Base-by-base conservation (phyloP, 805 yeast species). In the Phaffomyces thermotolerans region DNA sequence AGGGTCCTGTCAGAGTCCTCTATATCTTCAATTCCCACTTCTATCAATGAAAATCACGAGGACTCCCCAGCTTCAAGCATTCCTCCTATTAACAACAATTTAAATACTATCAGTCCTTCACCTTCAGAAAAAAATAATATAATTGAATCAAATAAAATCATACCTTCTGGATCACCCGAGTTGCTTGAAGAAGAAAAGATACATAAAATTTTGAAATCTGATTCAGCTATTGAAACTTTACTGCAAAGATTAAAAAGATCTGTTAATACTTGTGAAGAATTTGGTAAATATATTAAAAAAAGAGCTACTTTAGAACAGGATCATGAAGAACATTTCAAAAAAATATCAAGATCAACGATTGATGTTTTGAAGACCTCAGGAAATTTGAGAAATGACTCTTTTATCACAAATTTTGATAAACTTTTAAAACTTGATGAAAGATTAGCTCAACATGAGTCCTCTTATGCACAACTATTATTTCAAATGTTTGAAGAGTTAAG, bases 401-500 rank as follows among this genome's bases (percentile, higher is more conserved):
- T 91, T 54, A 73, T 78, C 32, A 61, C 60, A 18, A 80, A 79
- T 47, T 71, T 93, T 43, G 87, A 83, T 48, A 74, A 75, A 50
- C 73, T 90, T 31, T 69, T 90, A 41, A 79, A 76, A 48, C 78
- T 82, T 52, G 96, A 90, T 62, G 96, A 90, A 49, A 79, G 81
- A 50, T 64, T 86, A 36, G 72, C 75, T 13, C 76, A 73, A 39
- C 95, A 87, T 13, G 86, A 89, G 14, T 70, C 75, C 34, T 79
- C 90, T 7, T 90, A 81, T 64, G 84, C 86, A 30, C 79, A 79
- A 39, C 89, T 93, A 1, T 68, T 93, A 56, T 82, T 78, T 52
- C 81, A 79, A 33, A 93, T 93, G 88, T 78, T 81, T 55, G 95
- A 86, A 54, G 97, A 93, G 62, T 67, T 93, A 46, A 63, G 69